Percentiles rank a stretch among this genome's conserved stretches.
These are phyloP conservation scores for Rhizoclosmatium globosum DNA, from an alignment of 192 early-diverging fungal species.

Conservation along the genomic window DNA sequence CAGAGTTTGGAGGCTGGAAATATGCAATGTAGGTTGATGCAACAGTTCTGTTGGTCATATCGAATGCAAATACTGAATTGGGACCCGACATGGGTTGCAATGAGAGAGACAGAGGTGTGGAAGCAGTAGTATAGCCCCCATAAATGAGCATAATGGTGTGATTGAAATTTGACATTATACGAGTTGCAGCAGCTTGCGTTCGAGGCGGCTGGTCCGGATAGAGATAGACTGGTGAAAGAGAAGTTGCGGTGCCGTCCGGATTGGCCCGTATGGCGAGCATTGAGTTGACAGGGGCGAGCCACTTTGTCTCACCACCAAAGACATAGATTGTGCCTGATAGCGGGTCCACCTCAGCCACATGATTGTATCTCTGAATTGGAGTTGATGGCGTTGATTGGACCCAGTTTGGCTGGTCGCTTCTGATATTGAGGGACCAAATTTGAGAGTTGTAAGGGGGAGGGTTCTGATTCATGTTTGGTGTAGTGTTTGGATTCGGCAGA, in stretches of 20 bases:
- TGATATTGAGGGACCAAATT: not conserved
- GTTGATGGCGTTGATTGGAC: not conserved
- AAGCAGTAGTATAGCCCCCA: constrained; percentile 18
- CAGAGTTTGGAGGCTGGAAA: constrained; percentile 14
- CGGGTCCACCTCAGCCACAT: constrained; percentile 21
- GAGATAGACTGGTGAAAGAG: not conserved
- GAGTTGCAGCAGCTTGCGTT: not conserved
- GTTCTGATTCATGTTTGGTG: not conserved
- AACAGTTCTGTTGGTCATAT: constrained; percentile 15
- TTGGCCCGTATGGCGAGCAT: not conserved
- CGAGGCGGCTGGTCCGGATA: not conserved
- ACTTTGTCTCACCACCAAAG: constrained; percentile 16
- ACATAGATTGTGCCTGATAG: not conserved
- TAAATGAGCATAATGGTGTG: constrained; percentile 30
- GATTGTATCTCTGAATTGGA: constrained; percentile 14
- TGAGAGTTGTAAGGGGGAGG: not conserved
- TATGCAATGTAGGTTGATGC: constrained; percentile 27
- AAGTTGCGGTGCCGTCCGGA: not conserved
- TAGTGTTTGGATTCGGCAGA: not conserved
- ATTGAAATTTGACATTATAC: constrained; percentile 24
- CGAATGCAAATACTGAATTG: constrained; percentile 21
- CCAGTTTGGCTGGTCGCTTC: not conserved
- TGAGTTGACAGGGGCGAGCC: constrained; percentile 14
- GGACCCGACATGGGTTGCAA: not conserved
- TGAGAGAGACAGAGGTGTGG: not conserved